Evolutionary conservation across 208 protist species (phyloP).

Genomic region (Wallacemonas rigidus): DNA sequence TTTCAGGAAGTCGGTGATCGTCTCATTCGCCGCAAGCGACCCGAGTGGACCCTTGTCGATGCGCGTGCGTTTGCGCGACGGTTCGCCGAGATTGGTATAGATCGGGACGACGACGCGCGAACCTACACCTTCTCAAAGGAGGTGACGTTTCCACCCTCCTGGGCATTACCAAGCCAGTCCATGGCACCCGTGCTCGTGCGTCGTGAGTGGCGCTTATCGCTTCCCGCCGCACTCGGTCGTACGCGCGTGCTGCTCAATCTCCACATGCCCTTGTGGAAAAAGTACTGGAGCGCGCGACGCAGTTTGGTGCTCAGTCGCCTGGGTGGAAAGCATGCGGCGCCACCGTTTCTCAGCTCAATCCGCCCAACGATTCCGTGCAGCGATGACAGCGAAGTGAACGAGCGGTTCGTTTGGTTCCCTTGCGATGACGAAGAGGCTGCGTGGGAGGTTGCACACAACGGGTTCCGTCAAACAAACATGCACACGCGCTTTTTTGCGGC

Average conservation of each 20-base stretch:
- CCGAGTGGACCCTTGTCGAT: conserved; percentile 55
- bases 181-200: conserved; percentile 37
- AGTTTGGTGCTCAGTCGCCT: conserved; percentile 39
- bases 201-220: conserved; percentile 27
- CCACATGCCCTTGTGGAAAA: conserved; percentile 61
- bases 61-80: conserved; percentile 62
- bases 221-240: conserved; percentile 1
- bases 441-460: conserved; percentile 55
- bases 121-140: conserved; percentile 50
- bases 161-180: conserved; percentile 35
- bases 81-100: conserved; percentile 41
- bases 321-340: conserved; percentile 36
- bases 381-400: conserved; percentile 70
- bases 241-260: conserved; percentile 50
- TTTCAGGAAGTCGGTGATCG: conserved; percentile 60
- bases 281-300: conserved; percentile 56
- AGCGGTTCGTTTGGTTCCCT: conserved; percentile 61
- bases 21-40: conserved; percentile 60
- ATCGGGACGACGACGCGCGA: conserved; percentile 31
- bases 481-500: conserved; percentile 16
- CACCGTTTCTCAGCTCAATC: conserved; percentile 27
- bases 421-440: conserved; percentile 56
- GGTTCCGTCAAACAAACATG: conserved; percentile 21
- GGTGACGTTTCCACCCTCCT: conserved; percentile 44
- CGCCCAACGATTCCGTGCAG: conserved; percentile 41